Evolutionary conservation across 176 grass and related monocot species (phyloP).

Genomic region (Hyparrhenia diplandra): DNA sequence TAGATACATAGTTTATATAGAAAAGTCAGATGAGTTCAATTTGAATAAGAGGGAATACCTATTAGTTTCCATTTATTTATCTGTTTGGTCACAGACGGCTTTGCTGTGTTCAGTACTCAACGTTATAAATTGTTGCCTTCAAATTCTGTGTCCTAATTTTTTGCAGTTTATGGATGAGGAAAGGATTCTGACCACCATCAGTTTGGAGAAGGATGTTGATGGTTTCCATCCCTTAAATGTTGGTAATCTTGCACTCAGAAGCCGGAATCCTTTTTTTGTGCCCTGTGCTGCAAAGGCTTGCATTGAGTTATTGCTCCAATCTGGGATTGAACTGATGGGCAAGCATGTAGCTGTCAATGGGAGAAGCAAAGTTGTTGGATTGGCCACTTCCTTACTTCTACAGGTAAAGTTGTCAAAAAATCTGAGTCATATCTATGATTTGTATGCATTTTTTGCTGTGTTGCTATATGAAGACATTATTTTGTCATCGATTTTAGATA

Average conservation of each 20-base stretch:
- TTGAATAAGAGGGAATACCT: neutral
- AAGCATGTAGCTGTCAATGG: conserved; percentile 87
- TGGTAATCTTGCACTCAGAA: conserved; percentile 83
- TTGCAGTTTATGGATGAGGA: conserved; percentile 88
- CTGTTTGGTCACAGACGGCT: neutral
- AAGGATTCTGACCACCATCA: conserved; percentile 62
- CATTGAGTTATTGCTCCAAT: conserved; percentile 64
- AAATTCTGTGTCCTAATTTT: conserved; percentile 1
- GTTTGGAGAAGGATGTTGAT: conserved; percentile 87
- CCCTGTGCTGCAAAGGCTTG: conserved; percentile 94
- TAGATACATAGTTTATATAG: neutral
- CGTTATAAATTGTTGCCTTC: neutral
- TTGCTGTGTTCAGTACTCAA: neutral
- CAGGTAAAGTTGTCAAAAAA: conserved; percentile 49
- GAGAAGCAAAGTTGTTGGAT: conserved; percentile 91
- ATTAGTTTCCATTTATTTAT: conserved; percentile 8
- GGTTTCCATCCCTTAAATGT: conserved; percentile 89
- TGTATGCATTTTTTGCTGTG: neutral
- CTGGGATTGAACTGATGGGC: conserved; percentile 67
- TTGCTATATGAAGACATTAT: neutral
- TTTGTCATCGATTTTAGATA: neutral
- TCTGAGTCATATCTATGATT: neutral
- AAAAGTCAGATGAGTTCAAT: neutral
- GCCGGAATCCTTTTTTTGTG: conserved; percentile 66
- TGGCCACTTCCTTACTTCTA: conserved; percentile 83